Evolutionary conservation across 495 filamentous ascomycete species (phyloP), one percentile per base, ranked within the genome.

Genomic region (Venustampulla echinocandica): DNA sequence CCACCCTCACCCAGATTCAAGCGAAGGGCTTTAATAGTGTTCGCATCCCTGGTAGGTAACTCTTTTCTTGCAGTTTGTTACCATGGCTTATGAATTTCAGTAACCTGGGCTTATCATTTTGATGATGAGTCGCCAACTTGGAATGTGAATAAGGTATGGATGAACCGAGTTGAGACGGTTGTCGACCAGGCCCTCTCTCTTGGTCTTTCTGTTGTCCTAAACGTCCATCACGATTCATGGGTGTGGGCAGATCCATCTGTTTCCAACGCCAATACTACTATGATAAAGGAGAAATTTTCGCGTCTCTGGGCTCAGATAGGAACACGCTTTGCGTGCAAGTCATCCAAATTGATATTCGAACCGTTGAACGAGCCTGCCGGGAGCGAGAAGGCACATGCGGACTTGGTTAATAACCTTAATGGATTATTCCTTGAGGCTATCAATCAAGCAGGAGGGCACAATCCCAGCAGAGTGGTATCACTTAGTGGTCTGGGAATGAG

Each of bases 171-270:
- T 4, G 74, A 73, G 3, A 67, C 74, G 14, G 76, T 81, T 3
- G 60, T 80, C 21, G 75, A 80, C 50, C 68, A 73, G 68, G 64
- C 74, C n/a, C 67, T 73, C 0, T 61, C 69, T 1, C 63, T 64
- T 2, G 74, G 62, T 0, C 53, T 81, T 0, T 77, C 70, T 52
- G 68, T 70, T 0, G 62, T 82, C 42, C 66, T 79, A 14, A 75
- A 81, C 57, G 73, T 75, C 24, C 77, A 81, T 47, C 77, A 81
- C 41, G 77, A 82, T 47, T 72, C 69, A 2, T 79, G 69, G 76
- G 62, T 64, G 35, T 81, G 77, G 79, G 70, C 71, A 10, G 76
- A 81, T 58, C 60, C 75, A n/a, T 67, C 70, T 0, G 54, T 56
- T 3, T 37, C 69, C 0, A 58, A 58, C 6, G 67, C 68, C 3